Base-by-base conservation (phyloP, 345 rosid species). In the Microthlaspi erraticum region DNA sequence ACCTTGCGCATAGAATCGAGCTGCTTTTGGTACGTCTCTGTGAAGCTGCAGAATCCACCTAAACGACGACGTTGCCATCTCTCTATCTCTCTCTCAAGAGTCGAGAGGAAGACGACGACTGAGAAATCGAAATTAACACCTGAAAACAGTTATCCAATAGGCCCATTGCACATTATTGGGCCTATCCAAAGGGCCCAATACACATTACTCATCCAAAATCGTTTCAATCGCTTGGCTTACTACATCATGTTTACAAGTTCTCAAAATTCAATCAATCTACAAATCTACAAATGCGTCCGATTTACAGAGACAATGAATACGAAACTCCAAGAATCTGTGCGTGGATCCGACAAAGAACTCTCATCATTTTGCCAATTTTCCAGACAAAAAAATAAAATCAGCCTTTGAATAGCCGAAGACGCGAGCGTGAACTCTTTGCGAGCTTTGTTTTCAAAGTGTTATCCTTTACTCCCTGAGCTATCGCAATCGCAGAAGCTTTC, bases 21-120 rank as follows among this genome's bases (percentile, higher is more conserved):
- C 91, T 7, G 97, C 94, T 66, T 72, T 85, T 11, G 97, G 96
- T 14, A 95, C 98, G 73, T 95, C 98, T 79, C 68, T 95, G 81
- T 95, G 98, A 2, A 95, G 88, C 81, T 92, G 97, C 80, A 94
- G 76, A 17, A 95, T 70, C 98, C 97, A 92, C 79, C 91, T 76
- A 75, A 94, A 89, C 66, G 95, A 80, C 51, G 86, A 83, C 73
- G 83, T 78, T 32, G 81, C 89, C 26, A 2, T 85, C 73, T 71
- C n/a, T n/a, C n/a, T n/a, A n/a, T n/a, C n/a, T n/a, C 23, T 12
- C 34, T 34, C 20, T 20, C 37, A 23, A 4, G 19, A n/a, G n/a
- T n/a, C n/a, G n/a, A n/a, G n/a, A 45, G 50, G 23, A 45, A 2
- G 23, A 44, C 6, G 3, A 16, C 10, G 49, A 42, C 13, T 13